Conservation (phyloP, 192 early-diverging fungal species). For the Gamsiella multidivaricata region DNA sequence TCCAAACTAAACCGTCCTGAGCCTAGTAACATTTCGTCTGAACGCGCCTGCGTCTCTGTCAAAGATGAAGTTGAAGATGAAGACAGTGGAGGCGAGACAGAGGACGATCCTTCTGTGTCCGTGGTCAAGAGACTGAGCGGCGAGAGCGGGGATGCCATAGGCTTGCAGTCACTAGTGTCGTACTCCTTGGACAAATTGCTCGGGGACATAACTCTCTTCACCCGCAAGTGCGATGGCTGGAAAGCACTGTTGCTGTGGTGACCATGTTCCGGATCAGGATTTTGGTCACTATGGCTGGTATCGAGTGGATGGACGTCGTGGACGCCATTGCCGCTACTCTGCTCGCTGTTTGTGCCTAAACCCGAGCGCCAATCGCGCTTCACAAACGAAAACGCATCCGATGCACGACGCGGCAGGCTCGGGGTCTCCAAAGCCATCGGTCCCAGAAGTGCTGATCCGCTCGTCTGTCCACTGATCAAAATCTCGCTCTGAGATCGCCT, state of each 20-base stretch:
- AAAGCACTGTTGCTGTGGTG: background rate
- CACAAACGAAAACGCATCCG: constrained; percentile 21
- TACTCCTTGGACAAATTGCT: constrained; percentile 29
- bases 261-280: background rate
- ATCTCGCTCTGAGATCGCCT: constrained; percentile 37
- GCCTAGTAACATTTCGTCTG: too few species aligned
- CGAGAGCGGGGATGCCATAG: constrained; percentile 21
- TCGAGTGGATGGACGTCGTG: constrained; percentile 41
- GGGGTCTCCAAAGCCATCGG: constrained; percentile 2
- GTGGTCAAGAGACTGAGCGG: constrained; percentile 35
- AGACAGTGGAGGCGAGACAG: constrained; percentile 31
- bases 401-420: constrained; percentile 18
- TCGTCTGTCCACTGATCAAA: constrained; percentile 1
- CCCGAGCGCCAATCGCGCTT: constrained; percentile 39
- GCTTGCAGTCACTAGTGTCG: background rate
- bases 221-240: background rate
- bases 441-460: constrained; percentile 6
- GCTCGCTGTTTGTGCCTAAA: constrained; percentile 8
- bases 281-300: background rate
- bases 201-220: constrained; percentile 25
- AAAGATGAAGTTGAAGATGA: constrained; percentile 10
- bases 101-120: constrained; percentile 27
- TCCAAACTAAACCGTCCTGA: too few species aligned
- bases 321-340: constrained; percentile 5
- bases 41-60: background rate